Base-by-base conservation (phyloP, 768 basidiomycete genomes). In the Collybia sp. region DNA sequence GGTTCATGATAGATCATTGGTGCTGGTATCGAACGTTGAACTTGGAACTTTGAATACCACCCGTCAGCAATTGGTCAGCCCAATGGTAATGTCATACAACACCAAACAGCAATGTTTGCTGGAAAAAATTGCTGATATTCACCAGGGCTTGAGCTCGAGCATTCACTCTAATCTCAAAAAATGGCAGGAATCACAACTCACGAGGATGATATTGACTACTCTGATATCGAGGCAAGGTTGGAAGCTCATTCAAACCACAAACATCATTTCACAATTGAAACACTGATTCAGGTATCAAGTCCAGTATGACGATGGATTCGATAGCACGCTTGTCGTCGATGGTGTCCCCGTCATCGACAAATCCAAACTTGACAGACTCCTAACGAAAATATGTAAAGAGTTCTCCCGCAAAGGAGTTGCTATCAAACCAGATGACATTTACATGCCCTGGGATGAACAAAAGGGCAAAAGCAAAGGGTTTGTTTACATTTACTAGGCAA, bases 391-490 rank as follows among this genome's bases (percentile, higher is more conserved):
- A 30, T 70, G 80, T 46, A 93, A 93, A 62, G 84, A 90, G 53
- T 95, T 97, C 61, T 73, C 76, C 11, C 83, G 82, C 57, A 90
- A 86, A 60, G 93, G 93, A 20, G 77, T 83, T 8, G 65, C 82
- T 30, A 75, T 96, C 46, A 85, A 84, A 55, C 66, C 81, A 6
- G 86, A 88, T 42, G 82, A 85, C 54, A 84, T 97, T 52, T 82
- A 76, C 52, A 78, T 97, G 65, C 93, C 95, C 20, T 95, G 91
- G 89, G 85, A 94, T 58, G 79, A 88, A 46, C 58, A 74, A 42
- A 77, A 76, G 6, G 88, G 82, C 20, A 90, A 92, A 67, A 92
- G 88, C 73, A 93, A 93, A 72, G 96, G 96, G 94, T 94, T 62
- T 57, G 76, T 61, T 20, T 30, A 10, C 30, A 33, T 6, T 35